phyloP scores from a whole-genome alignment of 2,329 filamentous ascomycete genomes.

The Neofusicoccum cordaticola region DNA sequence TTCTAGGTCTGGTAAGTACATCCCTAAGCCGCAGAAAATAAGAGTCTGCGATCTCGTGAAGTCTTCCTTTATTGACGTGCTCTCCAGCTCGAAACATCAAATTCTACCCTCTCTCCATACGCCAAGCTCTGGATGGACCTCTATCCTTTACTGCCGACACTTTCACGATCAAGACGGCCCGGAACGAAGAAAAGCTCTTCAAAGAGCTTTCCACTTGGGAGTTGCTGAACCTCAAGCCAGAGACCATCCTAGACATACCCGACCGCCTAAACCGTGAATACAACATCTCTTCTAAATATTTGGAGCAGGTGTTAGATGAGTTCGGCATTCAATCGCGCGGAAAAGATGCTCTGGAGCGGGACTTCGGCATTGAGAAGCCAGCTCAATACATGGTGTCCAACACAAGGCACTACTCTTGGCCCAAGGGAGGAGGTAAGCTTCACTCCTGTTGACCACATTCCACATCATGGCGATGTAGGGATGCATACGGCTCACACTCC shows the following conservation, averaged over 20 bases:
- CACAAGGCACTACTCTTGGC: constrained; percentile 51
- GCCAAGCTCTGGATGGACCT: constrained; percentile 28
- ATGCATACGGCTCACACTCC: constrained; percentile 26
- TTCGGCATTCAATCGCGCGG: constrained; percentile 43
- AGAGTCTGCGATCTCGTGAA: not conserved
- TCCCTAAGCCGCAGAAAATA: too few relatives aligned
- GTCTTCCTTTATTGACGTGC: not conserved
- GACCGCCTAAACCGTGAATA: constrained; percentile 38
- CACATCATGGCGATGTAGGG: too few relatives aligned
- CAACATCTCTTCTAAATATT: constrained; percentile 39
- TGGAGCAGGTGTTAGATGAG: constrained; percentile 31
- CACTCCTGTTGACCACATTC: too few relatives aligned
- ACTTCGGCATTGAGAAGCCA: constrained; percentile 32
- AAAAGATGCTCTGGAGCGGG: constrained; percentile 37
- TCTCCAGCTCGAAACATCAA: constrained; percentile 45
- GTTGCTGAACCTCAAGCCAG: constrained; percentile 44
- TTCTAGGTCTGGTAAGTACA: not conserved
- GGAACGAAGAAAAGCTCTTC: constrained; percentile 36
- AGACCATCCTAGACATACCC: constrained; percentile 42
- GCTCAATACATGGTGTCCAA: constrained; percentile 39
- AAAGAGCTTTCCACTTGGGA: constrained; percentile 42
- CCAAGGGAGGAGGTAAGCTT: constrained; percentile 45
- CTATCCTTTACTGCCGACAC: constrained; percentile 30
- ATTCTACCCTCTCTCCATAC: constrained; percentile 46
- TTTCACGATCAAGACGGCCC: constrained; percentile 33